Evolutionary conservation across 352 stramenopile species (phyloP).

Genomic region (Phytophthora lateralis): DNA sequence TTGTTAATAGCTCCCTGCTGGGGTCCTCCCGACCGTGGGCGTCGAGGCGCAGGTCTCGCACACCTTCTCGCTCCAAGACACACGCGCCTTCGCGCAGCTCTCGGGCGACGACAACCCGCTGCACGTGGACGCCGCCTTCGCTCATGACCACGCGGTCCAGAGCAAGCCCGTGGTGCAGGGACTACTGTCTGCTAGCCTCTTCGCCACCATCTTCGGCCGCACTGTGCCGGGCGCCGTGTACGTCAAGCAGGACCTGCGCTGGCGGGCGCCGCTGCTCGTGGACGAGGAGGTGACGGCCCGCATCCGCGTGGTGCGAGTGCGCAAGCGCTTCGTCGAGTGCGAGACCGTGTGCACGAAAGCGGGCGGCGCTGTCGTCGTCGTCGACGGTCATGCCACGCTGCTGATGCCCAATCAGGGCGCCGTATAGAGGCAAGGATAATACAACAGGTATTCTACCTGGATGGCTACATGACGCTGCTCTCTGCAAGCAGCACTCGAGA

Average conservation of each 20-base stretch:
- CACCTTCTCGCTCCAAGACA: constrained; percentile 67
- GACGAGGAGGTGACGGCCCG: constrained; percentile 59
- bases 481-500: background rate
- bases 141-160: constrained; percentile 26
- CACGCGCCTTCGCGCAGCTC: constrained; percentile 59
- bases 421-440: background rate
- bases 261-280: constrained; percentile 65
- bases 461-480: background rate
- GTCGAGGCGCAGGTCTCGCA: constrained; percentile 65
- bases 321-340: constrained; percentile 77
- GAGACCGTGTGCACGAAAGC: constrained; percentile 68
- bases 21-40: constrained; percentile 53
- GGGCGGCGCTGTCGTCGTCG: constrained; percentile 51
- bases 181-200: constrained; percentile 80
- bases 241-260: constrained; percentile 74
- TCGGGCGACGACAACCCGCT: constrained; percentile 82
- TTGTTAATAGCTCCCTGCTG: constrained; percentile 46
- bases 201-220: constrained; percentile 82
- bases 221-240: constrained; percentile 79
- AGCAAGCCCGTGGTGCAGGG: constrained; percentile 72
- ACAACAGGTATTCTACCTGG: background rate
- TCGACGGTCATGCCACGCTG: constrained; percentile 74
- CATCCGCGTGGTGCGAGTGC: constrained; percentile 65
- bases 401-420: constrained; percentile 42
- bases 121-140: constrained; percentile 63